Conservation (phyloP, 164 flowering plant genomes). For the Umbellularia californica region DNA sequence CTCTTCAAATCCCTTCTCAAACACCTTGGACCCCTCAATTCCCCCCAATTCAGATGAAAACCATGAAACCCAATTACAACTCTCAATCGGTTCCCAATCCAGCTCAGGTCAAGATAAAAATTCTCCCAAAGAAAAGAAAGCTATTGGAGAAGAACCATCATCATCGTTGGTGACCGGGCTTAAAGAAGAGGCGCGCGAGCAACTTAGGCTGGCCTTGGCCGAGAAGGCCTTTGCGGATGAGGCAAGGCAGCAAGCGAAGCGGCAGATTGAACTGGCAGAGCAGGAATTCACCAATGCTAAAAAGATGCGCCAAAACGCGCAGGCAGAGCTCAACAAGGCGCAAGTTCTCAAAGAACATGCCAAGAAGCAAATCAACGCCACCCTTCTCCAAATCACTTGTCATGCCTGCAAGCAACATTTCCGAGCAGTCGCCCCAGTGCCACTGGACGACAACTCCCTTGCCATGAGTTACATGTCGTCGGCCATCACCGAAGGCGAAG, state of each 20-base stretch:
- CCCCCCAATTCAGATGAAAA: slow-evolving; percentile 32
- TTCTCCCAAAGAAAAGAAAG: slow-evolving; percentile 11
- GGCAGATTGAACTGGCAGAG: slow-evolving; percentile 79
- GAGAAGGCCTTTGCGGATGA: slow-evolving; percentile 79
- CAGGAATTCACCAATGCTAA: slow-evolving; percentile 75
- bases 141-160: slow-evolving; percentile 10
- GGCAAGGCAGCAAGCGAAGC: slow-evolving; percentile 58
- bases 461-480: slow-evolving; percentile 60
- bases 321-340: slow-evolving; percentile 71
- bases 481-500: slow-evolving; percentile 58
- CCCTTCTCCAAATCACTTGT: slow-evolving; percentile 72
- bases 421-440: slow-evolving; percentile 19
- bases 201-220: slow-evolving; percentile 52
- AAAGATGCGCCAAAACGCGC: slow-evolving; percentile 77
- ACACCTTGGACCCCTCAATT: slow-evolving; percentile 13
- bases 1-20: slow-evolving; percentile 17
- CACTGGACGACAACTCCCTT: slow-evolving; percentile 37
- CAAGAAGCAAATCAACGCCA: slow-evolving; percentile 52
- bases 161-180: slow-evolving; percentile 14
- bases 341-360: slow-evolving; percentile 63
- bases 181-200: slow-evolving; percentile 52
- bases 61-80: slow-evolving; percentile 58
- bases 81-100: slow-evolving; percentile 63
- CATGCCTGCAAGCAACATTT: slow-evolving; percentile 69
- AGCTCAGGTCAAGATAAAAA: slow-evolving; percentile 7